phyloP scores from a whole-genome alignment of 2,329 filamentous ascomycete genomes.

The Monosporascus sp. region DNA sequence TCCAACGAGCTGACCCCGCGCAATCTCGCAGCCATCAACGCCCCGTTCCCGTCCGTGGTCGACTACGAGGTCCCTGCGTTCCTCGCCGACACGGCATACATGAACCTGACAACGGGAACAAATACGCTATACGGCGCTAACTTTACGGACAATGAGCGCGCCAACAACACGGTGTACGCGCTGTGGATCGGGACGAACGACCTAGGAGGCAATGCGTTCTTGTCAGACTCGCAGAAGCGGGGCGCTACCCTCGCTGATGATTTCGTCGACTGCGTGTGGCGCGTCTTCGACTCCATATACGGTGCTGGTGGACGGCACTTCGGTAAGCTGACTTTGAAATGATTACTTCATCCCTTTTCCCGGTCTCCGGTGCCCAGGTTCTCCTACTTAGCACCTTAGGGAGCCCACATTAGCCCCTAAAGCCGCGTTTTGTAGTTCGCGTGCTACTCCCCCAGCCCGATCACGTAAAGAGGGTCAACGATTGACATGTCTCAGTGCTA shows the following conservation, averaged over 20 bases:
- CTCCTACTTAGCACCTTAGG: no score
- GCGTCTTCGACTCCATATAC: constrained; percentile 58
- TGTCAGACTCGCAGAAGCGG: constrained; percentile 57
- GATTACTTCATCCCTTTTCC: no score
- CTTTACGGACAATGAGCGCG: constrained; percentile 13
- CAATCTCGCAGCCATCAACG: constrained; percentile 43
- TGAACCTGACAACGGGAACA: constrained; percentile 9
- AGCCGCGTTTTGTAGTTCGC: neutral
- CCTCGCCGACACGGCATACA: constrained; percentile 40
- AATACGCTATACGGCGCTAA: constrained; percentile 35
- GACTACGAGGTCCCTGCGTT: constrained; percentile 58
- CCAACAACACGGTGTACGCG: constrained; percentile 63
- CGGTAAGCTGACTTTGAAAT: neutral
- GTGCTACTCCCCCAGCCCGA: neutral
- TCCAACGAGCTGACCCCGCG: constrained; percentile 62
- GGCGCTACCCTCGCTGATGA: constrained; percentile 58
- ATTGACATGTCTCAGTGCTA: constrained; percentile 40
- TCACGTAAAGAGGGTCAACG: no score
- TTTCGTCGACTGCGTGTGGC: constrained; percentile 61
- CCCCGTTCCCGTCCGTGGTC: constrained; percentile 55
- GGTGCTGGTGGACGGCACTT: constrained; percentile 62
- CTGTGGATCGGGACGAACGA: constrained; percentile 84
- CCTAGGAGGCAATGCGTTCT: constrained; percentile 59
- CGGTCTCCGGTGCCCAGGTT: no score
- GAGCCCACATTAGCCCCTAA: no score